Conservation (phyloP, 768 basidiomycete species). For the Calvatia gigantea region DNA sequence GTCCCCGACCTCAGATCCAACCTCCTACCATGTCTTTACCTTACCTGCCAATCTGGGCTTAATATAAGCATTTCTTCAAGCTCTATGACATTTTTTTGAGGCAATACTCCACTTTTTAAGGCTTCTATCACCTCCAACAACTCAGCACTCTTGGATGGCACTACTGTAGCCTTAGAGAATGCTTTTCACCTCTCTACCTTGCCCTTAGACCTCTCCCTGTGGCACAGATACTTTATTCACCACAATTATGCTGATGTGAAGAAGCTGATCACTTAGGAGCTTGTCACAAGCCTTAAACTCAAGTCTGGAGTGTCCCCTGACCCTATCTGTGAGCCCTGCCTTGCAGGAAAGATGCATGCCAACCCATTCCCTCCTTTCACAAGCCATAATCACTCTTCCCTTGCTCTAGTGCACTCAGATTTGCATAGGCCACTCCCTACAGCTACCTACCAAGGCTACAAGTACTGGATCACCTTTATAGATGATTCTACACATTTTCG, state of each 20-base stretch:
- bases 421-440: too few relatives aligned
- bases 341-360: slow-evolving; percentile 19
- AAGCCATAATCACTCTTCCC: not conserved
- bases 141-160: not conserved
- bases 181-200: not conserved
- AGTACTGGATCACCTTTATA: slow-evolving; percentile 29
- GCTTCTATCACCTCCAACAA: not conserved
- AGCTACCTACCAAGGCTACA: slow-evolving; percentile 22
- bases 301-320: slow-evolving; percentile 9
- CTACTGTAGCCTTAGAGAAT: not conserved
- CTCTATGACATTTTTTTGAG: not conserved
- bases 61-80: slow-evolving; percentile 1
- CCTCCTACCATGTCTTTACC: slow-evolving; percentile 12
- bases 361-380: slow-evolving; percentile 11
- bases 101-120: not conserved
- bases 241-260: slow-evolving; percentile 6
- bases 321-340: slow-evolving; percentile 19
- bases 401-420: too few relatives aligned
- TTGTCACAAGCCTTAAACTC: not conserved
- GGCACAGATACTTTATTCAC: slow-evolving; percentile 1
- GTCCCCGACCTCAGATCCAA: slow-evolving; percentile 16
- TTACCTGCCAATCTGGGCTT: not conserved
- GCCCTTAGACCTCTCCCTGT: not conserved
- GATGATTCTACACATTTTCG: slow-evolving; percentile 21
- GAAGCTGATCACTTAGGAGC: too few relatives aligned